Conservation (phyloP, 116 monocot species). For the Phalaenopsis hybrid region DNA sequence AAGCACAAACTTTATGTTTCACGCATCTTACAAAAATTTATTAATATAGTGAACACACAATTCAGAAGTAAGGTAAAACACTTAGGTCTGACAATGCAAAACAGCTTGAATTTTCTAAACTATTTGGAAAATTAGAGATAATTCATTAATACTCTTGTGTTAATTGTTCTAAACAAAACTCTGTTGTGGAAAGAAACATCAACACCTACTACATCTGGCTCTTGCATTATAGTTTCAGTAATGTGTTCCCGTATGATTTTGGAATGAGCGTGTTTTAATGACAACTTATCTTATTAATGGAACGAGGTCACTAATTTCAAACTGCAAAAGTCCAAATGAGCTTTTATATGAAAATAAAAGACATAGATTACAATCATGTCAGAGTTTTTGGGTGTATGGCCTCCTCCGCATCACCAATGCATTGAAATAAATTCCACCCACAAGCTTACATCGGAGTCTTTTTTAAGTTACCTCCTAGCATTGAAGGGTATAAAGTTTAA, state of each 20-base stretch:
- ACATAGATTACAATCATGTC: no score
- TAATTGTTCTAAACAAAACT: constrained; percentile 1
- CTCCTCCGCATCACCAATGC: no score
- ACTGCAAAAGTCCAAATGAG: no score
- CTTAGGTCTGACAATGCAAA: constrained; percentile 11
- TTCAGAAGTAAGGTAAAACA: constrained; percentile 4
- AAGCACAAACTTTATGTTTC: neutral
- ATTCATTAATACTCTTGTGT: neutral
- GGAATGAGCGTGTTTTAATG: neutral
- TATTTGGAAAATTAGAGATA: neutral
- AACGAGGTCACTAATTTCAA: no score
- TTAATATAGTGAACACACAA: neutral
- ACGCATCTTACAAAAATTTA: constrained; percentile 1
- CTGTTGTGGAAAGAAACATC: constrained; percentile 12
- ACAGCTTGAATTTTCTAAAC: neutral
- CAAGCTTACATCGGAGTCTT: no score
- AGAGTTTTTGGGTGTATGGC: no score
- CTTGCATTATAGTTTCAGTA: constrained; percentile 1
- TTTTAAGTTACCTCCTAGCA: no score
- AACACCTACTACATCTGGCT: constrained; percentile 11
- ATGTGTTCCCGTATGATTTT: constrained; percentile 1
- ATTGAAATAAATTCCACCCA: no score
- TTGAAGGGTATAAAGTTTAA: no score
- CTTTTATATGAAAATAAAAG: no score
- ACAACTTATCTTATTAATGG: no score